These are phyloP conservation scores for Thymus quinquecostatus DNA, from an alignment of 257 asterid genomes.

Conservation along the genomic window DNA sequence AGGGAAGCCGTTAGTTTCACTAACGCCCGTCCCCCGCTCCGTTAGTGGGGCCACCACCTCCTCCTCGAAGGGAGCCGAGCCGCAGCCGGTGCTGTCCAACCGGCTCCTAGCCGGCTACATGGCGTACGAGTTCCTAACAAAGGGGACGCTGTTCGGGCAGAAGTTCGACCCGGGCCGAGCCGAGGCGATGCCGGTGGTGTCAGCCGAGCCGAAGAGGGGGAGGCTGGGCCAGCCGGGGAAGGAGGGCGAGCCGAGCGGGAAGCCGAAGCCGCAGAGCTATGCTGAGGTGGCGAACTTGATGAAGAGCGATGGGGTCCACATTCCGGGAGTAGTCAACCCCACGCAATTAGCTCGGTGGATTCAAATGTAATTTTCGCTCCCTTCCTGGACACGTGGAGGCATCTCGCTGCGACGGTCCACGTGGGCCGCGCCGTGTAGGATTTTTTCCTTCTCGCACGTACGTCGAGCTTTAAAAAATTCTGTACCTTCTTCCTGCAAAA, in stretches of 20 bases:
- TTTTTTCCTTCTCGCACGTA: slow-evolving; percentile 11
- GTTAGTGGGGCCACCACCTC: slow-evolving; percentile 37
- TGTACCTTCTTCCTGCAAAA: background rate
- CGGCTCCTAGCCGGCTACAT: slow-evolving; percentile 73
- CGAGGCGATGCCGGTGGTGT: slow-evolving; percentile 38
- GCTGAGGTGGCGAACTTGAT: slow-evolving; percentile 64
- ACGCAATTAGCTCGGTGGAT: slow-evolving; percentile 70
- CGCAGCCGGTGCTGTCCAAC: slow-evolving; percentile 37
- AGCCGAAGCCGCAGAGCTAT: slow-evolving; percentile 49
- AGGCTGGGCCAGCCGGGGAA: slow-evolving; percentile 22
- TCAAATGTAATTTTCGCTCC: slow-evolving; percentile 44
- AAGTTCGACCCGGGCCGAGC: slow-evolving; percentile 62
- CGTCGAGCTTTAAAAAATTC: slow-evolving; percentile 1
- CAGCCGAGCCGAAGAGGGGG: slow-evolving; percentile 42
- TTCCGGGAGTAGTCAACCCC: slow-evolving; percentile 76
- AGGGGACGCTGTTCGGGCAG: slow-evolving; percentile 64
- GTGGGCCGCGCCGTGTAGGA: slow-evolving; percentile 14
- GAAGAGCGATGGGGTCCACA: slow-evolving; percentile 62
- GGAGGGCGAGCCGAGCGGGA: slow-evolving; percentile 38
- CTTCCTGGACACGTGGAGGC: slow-evolving; percentile 27
- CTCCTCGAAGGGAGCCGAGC: slow-evolving; percentile 38
- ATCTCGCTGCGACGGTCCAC: slow-evolving; percentile 18
- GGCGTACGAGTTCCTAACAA: slow-evolving; percentile 65
- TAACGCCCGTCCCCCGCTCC: slow-evolving; percentile 39
- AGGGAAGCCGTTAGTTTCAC: slow-evolving; percentile 42